phyloP scores from a whole-genome alignment of 345 rosid species.

The Durio zibethinus region DNA sequence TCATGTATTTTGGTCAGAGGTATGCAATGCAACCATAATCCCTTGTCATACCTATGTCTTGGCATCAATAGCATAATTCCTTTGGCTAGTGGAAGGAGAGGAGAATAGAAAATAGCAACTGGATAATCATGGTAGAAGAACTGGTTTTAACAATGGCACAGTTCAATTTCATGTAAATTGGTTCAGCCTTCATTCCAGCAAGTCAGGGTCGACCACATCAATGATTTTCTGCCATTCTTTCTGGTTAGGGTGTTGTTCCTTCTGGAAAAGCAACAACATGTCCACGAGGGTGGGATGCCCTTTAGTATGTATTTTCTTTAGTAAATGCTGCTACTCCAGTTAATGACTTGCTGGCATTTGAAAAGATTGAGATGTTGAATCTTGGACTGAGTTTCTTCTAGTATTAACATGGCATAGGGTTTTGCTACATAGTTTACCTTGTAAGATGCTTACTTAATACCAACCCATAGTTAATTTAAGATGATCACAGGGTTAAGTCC shows the following conservation, averaged over 20 bases:
- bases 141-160: neutral
- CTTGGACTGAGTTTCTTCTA: neutral
- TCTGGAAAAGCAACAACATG: neutral
- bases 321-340: neutral
- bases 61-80: neutral
- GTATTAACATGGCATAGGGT: neutral
- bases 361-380: neutral
- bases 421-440: neutral
- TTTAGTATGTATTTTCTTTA: neutral
- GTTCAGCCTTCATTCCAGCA: conserved; percentile 5
- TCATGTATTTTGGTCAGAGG: conserved; percentile 95
- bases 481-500: neutral
- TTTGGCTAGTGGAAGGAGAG: neutral
- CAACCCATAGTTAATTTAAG: neutral
- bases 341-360: neutral
- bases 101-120: conserved; percentile 4
- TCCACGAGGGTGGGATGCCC: neutral
- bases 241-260: neutral
- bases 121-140: neutral
- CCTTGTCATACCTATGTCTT: neutral
- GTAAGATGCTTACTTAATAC: neutral
- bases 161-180: neutral
- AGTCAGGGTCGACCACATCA: neutral
- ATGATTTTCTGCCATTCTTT: neutral
- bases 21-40: conserved; percentile 24